Evolutionary conservation across 2,329 filamentous ascomycete genomes (phyloP).

Genomic region (Neoarthrinium moseri): DNA sequence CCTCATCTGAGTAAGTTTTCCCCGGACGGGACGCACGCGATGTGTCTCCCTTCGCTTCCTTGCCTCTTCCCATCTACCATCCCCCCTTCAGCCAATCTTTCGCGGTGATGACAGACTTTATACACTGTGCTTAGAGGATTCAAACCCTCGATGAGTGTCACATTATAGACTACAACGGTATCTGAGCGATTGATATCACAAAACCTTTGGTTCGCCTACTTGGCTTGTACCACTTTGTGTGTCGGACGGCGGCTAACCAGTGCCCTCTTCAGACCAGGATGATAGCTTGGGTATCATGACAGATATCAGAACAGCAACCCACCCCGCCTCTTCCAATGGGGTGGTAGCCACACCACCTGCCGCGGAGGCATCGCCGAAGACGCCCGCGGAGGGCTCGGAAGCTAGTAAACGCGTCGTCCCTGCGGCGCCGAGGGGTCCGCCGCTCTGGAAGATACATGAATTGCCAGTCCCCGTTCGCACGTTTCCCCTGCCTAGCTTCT

Average conservation of each 20-base stretch:
- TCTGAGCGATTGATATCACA: slow-evolving; percentile 64
- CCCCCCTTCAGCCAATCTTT: slow-evolving; percentile 14
- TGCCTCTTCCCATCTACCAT: neutral
- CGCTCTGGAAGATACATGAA: slow-evolving; percentile 73
- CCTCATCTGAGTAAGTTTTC: slow-evolving; percentile 19
- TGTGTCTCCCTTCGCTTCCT: neutral
- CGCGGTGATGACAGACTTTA: slow-evolving; percentile 62
- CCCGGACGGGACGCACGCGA: neutral
- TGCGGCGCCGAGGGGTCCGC: slow-evolving; percentile 31
- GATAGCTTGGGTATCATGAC: slow-evolving; percentile 33
- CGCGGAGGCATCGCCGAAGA: neutral
- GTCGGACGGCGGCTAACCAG: slow-evolving; percentile 11
- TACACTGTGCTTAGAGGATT: slow-evolving; percentile 55
- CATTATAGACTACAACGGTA: slow-evolving; percentile 96
- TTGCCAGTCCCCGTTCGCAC: slow-evolving; percentile 78
- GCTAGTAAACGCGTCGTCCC: neutral
- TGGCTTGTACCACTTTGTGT: neutral
- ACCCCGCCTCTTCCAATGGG: slow-evolving; percentile 3
- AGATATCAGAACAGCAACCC: slow-evolving; percentile 19
- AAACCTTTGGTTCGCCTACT: slow-evolving; percentile 13
- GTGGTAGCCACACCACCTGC: neutral
- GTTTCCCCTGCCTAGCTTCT: slow-evolving; percentile 82
- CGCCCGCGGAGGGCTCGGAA: neutral
- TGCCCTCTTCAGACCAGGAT: slow-evolving; percentile 41
- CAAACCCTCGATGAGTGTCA: slow-evolving; percentile 61